These are phyloP conservation scores for Pythium phragmitis DNA, from an alignment of 352 stramenopile genomes.

Conservation along the genomic window DNA sequence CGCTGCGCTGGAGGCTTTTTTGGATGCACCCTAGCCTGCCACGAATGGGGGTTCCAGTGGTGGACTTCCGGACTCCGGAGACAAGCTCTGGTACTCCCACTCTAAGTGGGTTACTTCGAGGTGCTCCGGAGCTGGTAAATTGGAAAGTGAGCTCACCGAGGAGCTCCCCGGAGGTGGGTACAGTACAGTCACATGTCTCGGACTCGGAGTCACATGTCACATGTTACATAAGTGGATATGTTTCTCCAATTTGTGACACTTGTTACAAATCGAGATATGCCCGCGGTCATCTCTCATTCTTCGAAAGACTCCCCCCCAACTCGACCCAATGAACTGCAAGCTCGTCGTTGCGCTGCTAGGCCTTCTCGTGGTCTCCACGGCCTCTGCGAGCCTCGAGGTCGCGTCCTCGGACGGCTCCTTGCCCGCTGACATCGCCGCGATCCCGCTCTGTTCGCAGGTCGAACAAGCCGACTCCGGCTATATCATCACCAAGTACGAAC, in stretches of 20 bases:
- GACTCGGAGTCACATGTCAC: no score
- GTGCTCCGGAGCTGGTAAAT: no score
- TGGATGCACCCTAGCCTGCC: no score
- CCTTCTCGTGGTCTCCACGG: slow-evolving; percentile 3
- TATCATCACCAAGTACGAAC: slow-evolving; percentile 47
- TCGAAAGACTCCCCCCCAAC: not conserved
- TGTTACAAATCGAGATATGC: not conserved
- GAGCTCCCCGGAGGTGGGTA: no score
- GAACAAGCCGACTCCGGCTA: slow-evolving; percentile 40
- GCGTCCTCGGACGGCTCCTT: slow-evolving; percentile 15
- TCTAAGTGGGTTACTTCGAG: no score
- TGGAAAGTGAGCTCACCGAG: no score
- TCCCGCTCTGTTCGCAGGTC: slow-evolving; percentile 42
- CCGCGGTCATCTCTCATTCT: not conserved
- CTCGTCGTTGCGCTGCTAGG: slow-evolving; percentile 9
- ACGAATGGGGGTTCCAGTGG: no score
- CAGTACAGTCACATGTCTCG: no score
- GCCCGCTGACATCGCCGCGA: slow-evolving; percentile 21
- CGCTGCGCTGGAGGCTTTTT: no score
- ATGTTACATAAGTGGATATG: no score
- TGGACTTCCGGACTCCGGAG: no score
- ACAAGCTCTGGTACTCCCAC: no score
- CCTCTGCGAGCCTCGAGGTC: slow-evolving; percentile 21
- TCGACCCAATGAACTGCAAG: slow-evolving; percentile 9
- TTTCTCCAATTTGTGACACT: slow-evolving; percentile 6